Conservation (phyloP, 257 asterid genomes). For the Dorcoceras hygrometricum region DNA sequence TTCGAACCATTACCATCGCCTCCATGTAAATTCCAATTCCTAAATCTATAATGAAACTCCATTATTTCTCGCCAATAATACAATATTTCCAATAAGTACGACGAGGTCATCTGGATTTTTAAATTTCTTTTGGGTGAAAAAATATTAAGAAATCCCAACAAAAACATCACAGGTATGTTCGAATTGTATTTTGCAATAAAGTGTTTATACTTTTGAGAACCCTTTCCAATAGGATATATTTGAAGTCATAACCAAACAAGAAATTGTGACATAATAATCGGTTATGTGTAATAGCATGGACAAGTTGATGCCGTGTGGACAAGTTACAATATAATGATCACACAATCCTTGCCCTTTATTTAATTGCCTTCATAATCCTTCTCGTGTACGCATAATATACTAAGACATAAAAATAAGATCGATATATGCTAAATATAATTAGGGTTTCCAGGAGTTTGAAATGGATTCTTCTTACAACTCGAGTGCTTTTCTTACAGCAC, state of each 20-base stretch:
- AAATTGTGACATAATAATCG: conserved; percentile 23
- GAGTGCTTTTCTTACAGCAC: conserved; percentile 12
- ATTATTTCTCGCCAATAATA: too few relatives aligned
- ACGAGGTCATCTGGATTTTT: too few relatives aligned
- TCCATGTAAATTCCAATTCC: too few relatives aligned
- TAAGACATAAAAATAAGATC: not conserved
- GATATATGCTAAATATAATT: not conserved
- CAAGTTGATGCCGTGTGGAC: conserved; percentile 32
- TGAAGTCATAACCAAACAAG: conserved; percentile 16
- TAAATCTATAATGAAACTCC: too few relatives aligned
- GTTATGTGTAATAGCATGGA: conserved; percentile 36
- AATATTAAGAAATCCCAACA: too few relatives aligned
- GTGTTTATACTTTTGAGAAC: conserved; percentile 23
- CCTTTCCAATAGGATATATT: conserved; percentile 10
- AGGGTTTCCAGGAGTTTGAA: not conserved
- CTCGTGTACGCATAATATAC: too few relatives aligned
- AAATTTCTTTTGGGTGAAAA: too few relatives aligned
- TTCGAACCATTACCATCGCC: too few relatives aligned
- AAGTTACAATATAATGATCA: conserved; percentile 28
- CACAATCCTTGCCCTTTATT: conserved; percentile 35
- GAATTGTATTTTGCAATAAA: conserved; percentile 8
- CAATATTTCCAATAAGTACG: too few relatives aligned
- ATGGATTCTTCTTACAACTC: conserved; percentile 21
- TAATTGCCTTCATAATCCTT: not conserved
- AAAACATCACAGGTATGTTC: not conserved